Base-by-base conservation (phyloP, 1,284 basidiomycete genomes). In the Cutaneotrichosporon mucoides region DNA sequence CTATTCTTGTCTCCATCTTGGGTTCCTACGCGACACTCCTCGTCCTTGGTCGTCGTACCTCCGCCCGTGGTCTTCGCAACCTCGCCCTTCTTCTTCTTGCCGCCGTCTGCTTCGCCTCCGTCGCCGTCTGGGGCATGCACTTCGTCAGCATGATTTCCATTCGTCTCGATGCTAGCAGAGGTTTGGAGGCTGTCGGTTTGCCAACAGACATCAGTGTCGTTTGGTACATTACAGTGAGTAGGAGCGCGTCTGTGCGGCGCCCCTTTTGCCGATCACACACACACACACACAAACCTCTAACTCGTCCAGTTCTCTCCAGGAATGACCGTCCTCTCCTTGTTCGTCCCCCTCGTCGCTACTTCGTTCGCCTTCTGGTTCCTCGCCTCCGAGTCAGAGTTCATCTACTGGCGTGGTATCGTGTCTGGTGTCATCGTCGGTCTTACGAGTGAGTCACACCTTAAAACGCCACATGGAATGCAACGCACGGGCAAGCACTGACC, bases 101-200 rank as follows among this genome's bases (percentile, higher is more conserved):
- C 10, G 92, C 90, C 37, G 82, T 85, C 51, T 89, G 91, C 58
- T 94, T 93, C 83, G 90, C 90, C 49, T 90, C 90, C 16, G 90
- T 92, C 67, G 90, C 87, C 66, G 89, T 79, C 11, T 81, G 76
- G 78, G 74, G 72, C 34, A 79, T 79, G 79, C 81, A 82, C 72
- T 81, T 81, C 60, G 79, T 82, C 67, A 77, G 78, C 57, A 78
- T 79, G 76, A 73, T 73, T 63, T 75, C 78, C 70, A 73, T 81
- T 56, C 68, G 74, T 37, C 73, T 81, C 13, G 60, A 68, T 37
- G 38, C 61, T 36, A 35, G 36, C 34, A 8, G 34, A n/a, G 46
- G 46, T 12, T 33, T 47, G 10, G 13, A 12, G 6, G 12, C 33
- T 6, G 34, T 47, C 12, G 46, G 46, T 36, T 12, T 47, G 10